These are phyloP conservation scores for Penicillium digitatum DNA, from an alignment of 2,329 filamentous ascomycete species.

Conservation along the genomic window DNA sequence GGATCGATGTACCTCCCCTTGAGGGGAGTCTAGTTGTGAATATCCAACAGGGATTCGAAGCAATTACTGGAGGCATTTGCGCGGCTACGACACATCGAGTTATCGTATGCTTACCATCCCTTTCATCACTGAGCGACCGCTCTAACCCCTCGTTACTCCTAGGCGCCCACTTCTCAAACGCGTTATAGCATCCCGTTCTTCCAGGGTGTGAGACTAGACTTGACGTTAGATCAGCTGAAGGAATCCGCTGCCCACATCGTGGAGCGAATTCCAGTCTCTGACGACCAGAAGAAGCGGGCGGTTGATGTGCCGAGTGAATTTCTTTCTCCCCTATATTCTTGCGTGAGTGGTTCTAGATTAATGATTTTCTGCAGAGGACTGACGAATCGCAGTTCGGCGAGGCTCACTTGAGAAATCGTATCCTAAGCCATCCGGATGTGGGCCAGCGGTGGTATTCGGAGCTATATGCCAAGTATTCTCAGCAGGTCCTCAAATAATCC, in stretches of 20 bases:
- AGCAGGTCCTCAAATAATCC: conserved; percentile 19
- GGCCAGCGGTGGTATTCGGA: conserved; percentile 37
- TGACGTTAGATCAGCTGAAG: conserved; percentile 45
- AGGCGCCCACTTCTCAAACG: conserved; percentile 31
- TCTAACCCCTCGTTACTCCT: conserved; percentile 22
- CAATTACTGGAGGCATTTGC: conserved; percentile 54
- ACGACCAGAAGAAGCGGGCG: conserved; percentile 30
- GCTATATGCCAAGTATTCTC: conserved; percentile 29
- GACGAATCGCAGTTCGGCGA: conserved; percentile 32
- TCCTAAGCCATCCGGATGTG: conserved; percentile 37
- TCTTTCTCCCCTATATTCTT: conserved; percentile 34
- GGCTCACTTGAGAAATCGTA: conserved; percentile 36
- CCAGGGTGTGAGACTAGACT: conserved; percentile 50
- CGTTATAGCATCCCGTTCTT: conserved; percentile 54
- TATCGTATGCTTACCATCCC: conserved; percentile 22
- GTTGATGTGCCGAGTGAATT: conserved; percentile 39
- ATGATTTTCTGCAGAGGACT: neutral
- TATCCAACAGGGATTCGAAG: conserved; percentile 53
- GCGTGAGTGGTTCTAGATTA: conserved; percentile 22
- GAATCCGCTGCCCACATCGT: conserved; percentile 34
- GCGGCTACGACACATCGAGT: conserved; percentile 41
- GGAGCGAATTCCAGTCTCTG: conserved; percentile 26
- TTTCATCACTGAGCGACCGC: no score
- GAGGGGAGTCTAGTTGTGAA: conserved; percentile 47
- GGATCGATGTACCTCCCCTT: conserved; percentile 45